Base-by-base conservation (phyloP, 2,329 filamentous ascomycete species). In the Bipolaris zeicola region DNA sequence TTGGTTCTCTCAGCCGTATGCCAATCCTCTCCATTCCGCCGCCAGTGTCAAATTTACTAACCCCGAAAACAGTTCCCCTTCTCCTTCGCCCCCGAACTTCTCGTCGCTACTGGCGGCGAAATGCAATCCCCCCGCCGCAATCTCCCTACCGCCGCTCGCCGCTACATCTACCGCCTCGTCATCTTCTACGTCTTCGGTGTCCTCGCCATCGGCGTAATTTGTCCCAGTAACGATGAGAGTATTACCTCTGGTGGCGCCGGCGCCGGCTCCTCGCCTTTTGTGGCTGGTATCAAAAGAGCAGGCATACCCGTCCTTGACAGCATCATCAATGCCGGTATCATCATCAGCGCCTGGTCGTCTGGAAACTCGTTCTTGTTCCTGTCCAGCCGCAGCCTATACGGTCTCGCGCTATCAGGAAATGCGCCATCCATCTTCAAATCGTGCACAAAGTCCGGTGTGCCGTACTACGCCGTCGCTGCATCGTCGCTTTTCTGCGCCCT, bases 321-420 rank as follows among this genome's bases (percentile, higher is more conserved):
- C 58, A 81, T 89, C 63, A 87, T 90, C 77, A 90, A 91, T 68
- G 87, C 82, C 33, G 86, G 84, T 18, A 84, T 90, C 64, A 78
- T 90, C 49, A 86, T 88, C 14, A 88, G 86, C 5, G 88, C 87
- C 1, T 83, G 82, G 76, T 83, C 81, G 0, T 82, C 83, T 11
- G 83, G 81, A 44, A 86, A 85, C 67, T 79, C 81, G 0, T 83
- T 83, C 73, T 69, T 84, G 18, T 85, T 83, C 69, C 77, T 82
- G 6, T 80, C 80, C 2, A 81, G 78, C 6, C 81, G 83, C 37
- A 82, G 80, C 4, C 73, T 85, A 3, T 83, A 84, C 67, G 79
- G 81, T 1, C 75, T 85, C 14, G 82, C 88, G 0, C 80, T 87
- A 7, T 86, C 84, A 53, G 85, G 86, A 13, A 87, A 90, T 47